Percentiles rank a stretch among this genome's conserved stretches.
These are phyloP conservation scores for Trichoderma arundinaceum DNA, from an alignment of 2,329 filamentous ascomycete genomes.

Conservation along the genomic window DNA sequence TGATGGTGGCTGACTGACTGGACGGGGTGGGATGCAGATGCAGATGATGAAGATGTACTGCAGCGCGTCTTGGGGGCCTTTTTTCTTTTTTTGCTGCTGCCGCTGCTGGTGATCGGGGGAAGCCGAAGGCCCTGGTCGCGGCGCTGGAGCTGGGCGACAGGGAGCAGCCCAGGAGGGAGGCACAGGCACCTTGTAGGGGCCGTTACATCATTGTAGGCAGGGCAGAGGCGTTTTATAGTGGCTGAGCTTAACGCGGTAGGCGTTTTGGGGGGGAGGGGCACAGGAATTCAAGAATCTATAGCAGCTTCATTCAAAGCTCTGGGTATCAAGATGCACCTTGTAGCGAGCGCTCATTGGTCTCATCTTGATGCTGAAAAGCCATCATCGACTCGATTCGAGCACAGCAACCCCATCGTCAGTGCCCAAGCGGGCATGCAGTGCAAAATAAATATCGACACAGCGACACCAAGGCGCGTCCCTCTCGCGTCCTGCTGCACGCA, in stretches of 20 bases:
- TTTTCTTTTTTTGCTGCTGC: no score
- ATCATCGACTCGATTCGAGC: no score
- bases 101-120: conserved; percentile 7
- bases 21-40: background rate
- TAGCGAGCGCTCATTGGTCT: no score
- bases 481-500: no score
- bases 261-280: background rate
- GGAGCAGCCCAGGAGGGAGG: background rate
- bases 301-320: no score
- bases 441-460: no score
- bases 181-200: background rate
- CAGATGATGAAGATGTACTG: background rate
- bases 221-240: background rate
- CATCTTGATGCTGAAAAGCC: no score
- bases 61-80: conserved; percentile 14
- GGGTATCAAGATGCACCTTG: no score
- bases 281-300: no score
- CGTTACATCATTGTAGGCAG: conserved; percentile 7
- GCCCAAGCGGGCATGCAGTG: no score
- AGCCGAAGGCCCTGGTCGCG: conserved; percentile 15
- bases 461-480: no score
- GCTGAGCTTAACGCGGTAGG: conserved; percentile 6
- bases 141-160: background rate
- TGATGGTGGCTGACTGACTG: conserved; percentile 12
- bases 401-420: no score